Evolutionary conservation across 1,139 yeast species (phyloP).

Genomic region (Yamadazyma triangularis): DNA sequence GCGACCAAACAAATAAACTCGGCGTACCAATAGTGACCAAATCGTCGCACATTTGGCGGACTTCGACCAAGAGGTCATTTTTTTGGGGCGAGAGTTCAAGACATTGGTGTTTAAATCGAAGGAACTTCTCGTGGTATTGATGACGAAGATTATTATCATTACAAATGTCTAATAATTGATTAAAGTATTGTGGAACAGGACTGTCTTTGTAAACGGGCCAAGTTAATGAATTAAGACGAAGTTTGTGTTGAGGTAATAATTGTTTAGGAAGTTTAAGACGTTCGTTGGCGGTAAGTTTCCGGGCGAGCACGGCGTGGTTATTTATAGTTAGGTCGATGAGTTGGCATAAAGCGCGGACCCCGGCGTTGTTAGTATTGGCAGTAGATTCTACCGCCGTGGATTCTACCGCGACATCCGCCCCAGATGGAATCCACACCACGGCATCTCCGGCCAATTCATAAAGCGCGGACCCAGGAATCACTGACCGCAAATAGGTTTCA

Average conservation of each 20-base stretch:
- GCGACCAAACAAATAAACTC: conserved; percentile 66
- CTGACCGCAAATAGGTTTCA: conserved; percentile 45
- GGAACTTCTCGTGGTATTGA: conserved; percentile 53
- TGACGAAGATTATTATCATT: conserved; percentile 61
- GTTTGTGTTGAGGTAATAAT: conserved; percentile 28
- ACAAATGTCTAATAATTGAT: conserved; percentile 52
- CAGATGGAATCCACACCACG: conserved; percentile 48
- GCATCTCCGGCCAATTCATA: conserved; percentile 51
- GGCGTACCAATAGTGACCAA: conserved; percentile 65
- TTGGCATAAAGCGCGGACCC: too few species aligned
- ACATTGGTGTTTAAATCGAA: conserved; percentile 53
- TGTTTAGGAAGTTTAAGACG: conserved; percentile 36
- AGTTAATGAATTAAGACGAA: conserved; percentile 34
- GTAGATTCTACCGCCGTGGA: too few species aligned
- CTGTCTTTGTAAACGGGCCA: conserved; percentile 50
- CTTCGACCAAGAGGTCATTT: conserved; percentile 27
- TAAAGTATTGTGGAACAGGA: conserved; percentile 50
- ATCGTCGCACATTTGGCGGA: conserved; percentile 61
- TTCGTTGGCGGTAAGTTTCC: conserved; percentile 25
- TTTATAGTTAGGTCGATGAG: conserved; percentile 45
- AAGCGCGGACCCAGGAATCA: conserved; percentile 61
- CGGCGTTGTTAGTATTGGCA: too few species aligned
- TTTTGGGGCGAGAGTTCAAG: conserved; percentile 37
- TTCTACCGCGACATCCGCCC: too few species aligned
- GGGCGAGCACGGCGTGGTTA: conserved; percentile 36